Base-by-base conservation (phyloP, 345 rosid species). In the Theobroma cacao region DNA sequence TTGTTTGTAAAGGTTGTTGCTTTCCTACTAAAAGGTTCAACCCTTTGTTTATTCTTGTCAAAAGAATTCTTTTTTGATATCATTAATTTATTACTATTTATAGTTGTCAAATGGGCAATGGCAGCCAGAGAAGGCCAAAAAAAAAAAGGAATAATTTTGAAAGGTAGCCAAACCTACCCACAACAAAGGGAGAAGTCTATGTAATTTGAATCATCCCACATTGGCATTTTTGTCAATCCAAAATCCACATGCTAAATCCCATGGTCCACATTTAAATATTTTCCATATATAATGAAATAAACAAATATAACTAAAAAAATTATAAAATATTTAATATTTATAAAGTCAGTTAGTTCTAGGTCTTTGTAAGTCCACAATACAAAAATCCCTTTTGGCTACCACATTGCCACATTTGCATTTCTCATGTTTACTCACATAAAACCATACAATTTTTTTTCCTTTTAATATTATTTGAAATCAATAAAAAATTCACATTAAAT, bases 221-320 rank as follows among this genome's bases (percentile, higher is more conserved):
- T 31, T 72, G 62, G 75, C 34, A 38, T 73, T 55, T 13, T 36
- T 61, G 64, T 55, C 63, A 56, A 73, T 52, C 36, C 10, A 47
- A 30, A 48, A 30, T 24, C 10, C 45, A 52, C 1, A 47, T 1
- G 24, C 75, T 1, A 36, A 18, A 64, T 14, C 0, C 24, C 58
- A 70, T 45, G 60, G 30, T 64, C 22, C 26, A 64, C 14, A 63
- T 24, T 59, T 3, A 60, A 26, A 36, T n/a, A 38, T 20, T 65
- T 20, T 5, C 10, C 43, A 66, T 66, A 40, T n/a, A 18, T 67
- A 22, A 41, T 22, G 7, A 5, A 10, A 61, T 61, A 5, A 30
- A 60, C 24, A 64, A 33, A 5, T 5, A 43, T 43, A 45, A 31
- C 47, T 1, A 30, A 30, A n/a, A 22, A 41, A 67, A 40, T 66